A percentile compares a stretch with the other conserved stretches of the same genome.
Conservation (phyloP, 2,329 filamentous ascomycete species). For the Hypoxylon sp. region DNA sequence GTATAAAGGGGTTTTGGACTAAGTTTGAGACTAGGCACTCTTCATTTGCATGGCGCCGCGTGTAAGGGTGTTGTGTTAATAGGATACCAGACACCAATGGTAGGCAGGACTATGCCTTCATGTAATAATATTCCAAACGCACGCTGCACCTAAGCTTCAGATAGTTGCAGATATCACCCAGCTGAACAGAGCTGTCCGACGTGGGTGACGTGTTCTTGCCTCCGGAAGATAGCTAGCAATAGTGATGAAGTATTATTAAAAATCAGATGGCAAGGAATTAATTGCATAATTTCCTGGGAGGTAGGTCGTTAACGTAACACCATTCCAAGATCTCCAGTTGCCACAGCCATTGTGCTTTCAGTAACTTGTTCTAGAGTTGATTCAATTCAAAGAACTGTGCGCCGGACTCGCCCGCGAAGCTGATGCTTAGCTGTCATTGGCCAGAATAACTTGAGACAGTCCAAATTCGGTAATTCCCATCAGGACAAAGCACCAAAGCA, state of each 20-base stretch:
- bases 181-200: constrained; percentile 6
- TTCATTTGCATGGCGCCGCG: constrained; percentile 7
- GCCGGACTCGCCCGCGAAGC: constrained; percentile 12
- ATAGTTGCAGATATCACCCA: constrained; percentile 1
- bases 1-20: background rate
- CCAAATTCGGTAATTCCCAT: constrained; percentile 36
- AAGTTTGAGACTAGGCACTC: background rate
- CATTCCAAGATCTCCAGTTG: background rate
- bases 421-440: constrained; percentile 27
- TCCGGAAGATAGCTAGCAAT: background rate
- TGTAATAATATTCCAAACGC: background rate
- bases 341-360: background rate
- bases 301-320: no score
- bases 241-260: background rate
- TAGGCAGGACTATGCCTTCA: constrained; percentile 1
- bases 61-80: constrained; percentile 8
- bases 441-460: constrained; percentile 18
- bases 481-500: no score
- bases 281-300: background rate
- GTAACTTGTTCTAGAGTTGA: background rate
- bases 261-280: background rate
- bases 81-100: constrained; percentile 13
- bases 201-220: background rate
- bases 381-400: background rate
- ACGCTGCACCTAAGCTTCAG: background rate